These are phyloP conservation scores for Penicillium riverlandense DNA, from an alignment of 495 filamentous ascomycete species.

Conservation along the genomic window DNA sequence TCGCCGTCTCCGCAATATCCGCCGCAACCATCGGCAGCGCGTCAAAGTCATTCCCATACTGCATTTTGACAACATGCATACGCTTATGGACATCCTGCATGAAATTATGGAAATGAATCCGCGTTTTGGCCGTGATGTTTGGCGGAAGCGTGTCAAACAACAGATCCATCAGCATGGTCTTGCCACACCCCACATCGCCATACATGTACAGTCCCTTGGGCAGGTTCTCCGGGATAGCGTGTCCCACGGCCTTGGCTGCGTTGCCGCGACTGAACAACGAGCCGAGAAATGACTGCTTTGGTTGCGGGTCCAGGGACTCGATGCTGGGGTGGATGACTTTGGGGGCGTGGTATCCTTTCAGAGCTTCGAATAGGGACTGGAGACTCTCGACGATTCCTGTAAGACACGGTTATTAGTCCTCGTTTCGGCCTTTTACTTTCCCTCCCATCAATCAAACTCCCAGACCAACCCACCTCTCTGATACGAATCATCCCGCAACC, in stretches of 20 bases:
- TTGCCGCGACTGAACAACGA: conserved; percentile 54
- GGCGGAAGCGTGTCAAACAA: conserved; percentile 90
- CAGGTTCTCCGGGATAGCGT: conserved; percentile 56
- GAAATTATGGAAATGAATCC: conserved; percentile 98
- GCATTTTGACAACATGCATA: conserved; percentile 82
- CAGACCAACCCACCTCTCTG: conserved; percentile 60
- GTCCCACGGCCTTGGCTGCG: conserved; percentile 19
- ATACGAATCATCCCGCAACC: conserved; percentile 78
- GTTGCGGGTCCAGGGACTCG: conserved; percentile 56
- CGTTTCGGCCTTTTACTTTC: neutral
- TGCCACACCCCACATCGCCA: conserved; percentile 94
- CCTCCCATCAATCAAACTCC: neutral
- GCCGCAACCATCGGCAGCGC: conserved; percentile 88
- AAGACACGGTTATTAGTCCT: neutral
- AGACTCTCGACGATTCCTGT: conserved; percentile 79
- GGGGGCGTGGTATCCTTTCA: conserved; percentile 65
- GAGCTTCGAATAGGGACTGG: conserved; percentile 81
- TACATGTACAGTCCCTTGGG: conserved; percentile 92
- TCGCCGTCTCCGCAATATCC: conserved; percentile 76
- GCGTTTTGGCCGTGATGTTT: conserved; percentile 76
- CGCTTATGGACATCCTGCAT: conserved; percentile 98
- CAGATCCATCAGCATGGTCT: conserved; percentile 99
- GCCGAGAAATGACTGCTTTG: conserved; percentile 60
- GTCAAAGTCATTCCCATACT: conserved; percentile 85
- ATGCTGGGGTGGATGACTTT: conserved; percentile 69